phyloP scores from a whole-genome alignment of 176 grass and related monocot genomes.

The Carex cristatella region DNA sequence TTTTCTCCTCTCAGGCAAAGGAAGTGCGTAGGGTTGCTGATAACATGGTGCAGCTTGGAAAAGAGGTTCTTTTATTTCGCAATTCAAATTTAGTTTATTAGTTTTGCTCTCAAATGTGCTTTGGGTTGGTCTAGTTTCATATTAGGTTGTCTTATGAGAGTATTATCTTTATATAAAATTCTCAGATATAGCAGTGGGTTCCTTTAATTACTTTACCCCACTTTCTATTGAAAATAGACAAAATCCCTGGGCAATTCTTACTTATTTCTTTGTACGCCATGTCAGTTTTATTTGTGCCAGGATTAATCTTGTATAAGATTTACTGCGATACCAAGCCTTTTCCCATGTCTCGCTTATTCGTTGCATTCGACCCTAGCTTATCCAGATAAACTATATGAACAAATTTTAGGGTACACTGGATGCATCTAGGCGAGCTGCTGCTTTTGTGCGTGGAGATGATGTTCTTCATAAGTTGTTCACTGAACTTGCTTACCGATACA shows the following conservation, averaged over 20 bases:
- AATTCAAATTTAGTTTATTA: background rate
- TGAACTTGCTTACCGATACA: constrained; percentile 83
- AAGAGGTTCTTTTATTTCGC: constrained; percentile 45
- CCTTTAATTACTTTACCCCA: background rate
- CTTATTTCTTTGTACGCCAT: background rate
- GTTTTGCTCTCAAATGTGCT: background rate
- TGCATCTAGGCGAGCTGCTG: constrained; percentile 58
- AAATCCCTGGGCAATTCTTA: background rate
- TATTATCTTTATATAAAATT: background rate
- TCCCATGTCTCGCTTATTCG: background rate
- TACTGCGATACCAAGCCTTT: background rate
- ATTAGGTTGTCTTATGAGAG: background rate
- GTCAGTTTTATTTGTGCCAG: background rate
- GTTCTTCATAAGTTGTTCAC: constrained; percentile 93
- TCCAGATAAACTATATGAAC: background rate
- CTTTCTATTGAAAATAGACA: background rate
- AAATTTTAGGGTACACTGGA: constrained; percentile 53
- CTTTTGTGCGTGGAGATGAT: constrained; percentile 89
- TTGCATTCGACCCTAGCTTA: background rate
- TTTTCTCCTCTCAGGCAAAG: constrained; percentile 61
- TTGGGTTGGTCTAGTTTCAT: background rate
- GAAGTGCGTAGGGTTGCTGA: constrained; percentile 79
- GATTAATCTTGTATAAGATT: background rate
- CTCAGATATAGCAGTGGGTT: background rate
- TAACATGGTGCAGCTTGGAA: constrained; percentile 97